These are phyloP conservation scores for Thalassiosira sp. DNA, from an alignment of 352 stramenopile species.

Conservation along the genomic window DNA sequence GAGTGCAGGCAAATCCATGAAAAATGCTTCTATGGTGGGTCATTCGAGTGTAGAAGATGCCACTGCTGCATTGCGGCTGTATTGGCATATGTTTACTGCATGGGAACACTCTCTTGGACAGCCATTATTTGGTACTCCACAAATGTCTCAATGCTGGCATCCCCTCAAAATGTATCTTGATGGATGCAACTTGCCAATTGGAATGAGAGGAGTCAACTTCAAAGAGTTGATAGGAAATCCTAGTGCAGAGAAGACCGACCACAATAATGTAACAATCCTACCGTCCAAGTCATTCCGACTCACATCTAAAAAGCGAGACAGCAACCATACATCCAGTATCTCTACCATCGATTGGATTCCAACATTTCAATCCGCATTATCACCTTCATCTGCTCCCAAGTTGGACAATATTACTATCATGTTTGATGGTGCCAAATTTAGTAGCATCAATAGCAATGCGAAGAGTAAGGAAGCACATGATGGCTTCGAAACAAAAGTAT, in stretches of 20 bases:
- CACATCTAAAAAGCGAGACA: slow-evolving; percentile 28
- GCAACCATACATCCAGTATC: slow-evolving; percentile 8
- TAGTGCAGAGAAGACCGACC: not conserved
- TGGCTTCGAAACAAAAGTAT: slow-evolving; percentile 8
- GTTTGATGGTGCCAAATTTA: slow-evolving; percentile 57
- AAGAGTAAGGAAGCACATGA: not conserved
- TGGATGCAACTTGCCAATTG: slow-evolving; percentile 57
- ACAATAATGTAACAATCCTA: slow-evolving; percentile 5
- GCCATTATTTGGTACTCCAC: slow-evolving; percentile 15
- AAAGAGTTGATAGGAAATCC: slow-evolving; percentile 29
- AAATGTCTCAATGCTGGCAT: slow-evolving; percentile 11
- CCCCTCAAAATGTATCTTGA: slow-evolving; percentile 55
- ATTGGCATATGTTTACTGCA: slow-evolving; percentile 48
- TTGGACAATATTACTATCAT: slow-evolving; percentile 37
- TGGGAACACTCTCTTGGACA: slow-evolving; percentile 48
- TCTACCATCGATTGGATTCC: slow-evolving; percentile 49
- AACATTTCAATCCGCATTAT: slow-evolving; percentile 37
- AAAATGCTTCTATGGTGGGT: slow-evolving; percentile 26
- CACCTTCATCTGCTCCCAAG: slow-evolving; percentile 9
- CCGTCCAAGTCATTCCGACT: slow-evolving; percentile 29
- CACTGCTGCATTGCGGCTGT: slow-evolving; percentile 50
- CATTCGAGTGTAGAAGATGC: slow-evolving; percentile 64
- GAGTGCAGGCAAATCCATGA: too few species aligned
- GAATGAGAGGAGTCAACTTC: slow-evolving; percentile 42
- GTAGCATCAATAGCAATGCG: slow-evolving; percentile 15